These are phyloP conservation scores for Phytophthora fragariaefolia DNA, from an alignment of 352 stramenopile species.

Conservation along the genomic window DNA sequence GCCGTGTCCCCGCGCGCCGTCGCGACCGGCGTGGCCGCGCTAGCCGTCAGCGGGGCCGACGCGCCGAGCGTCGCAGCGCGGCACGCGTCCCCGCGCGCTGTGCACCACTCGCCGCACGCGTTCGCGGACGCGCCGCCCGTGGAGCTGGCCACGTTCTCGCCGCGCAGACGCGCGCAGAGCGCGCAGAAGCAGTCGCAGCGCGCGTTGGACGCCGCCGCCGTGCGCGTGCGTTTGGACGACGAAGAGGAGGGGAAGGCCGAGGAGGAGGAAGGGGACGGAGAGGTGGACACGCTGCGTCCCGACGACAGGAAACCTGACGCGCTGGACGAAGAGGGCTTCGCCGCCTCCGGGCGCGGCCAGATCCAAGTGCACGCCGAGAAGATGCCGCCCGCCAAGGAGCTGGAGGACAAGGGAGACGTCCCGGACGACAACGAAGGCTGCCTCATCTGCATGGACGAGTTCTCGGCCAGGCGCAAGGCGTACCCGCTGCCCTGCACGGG, in stretches of 20 bases:
- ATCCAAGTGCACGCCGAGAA: conserved; percentile 37
- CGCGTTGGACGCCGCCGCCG: conserved; percentile 4
- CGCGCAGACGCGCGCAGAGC: conserved; percentile 51
- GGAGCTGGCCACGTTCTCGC: conserved; percentile 63
- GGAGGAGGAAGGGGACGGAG: conserved; percentile 30
- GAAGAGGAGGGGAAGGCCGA: conserved; percentile 51
- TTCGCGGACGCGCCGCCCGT: conserved; percentile 49
- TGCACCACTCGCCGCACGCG: conserved; percentile 65
- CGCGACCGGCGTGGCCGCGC: conserved; percentile 9
- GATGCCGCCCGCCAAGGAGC: conserved; percentile 28
- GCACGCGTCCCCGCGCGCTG: conserved; percentile 56
- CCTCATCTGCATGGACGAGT: conserved; percentile 92
- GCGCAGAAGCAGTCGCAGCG: conserved; percentile 17
- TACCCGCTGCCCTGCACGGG: conserved; percentile 87
- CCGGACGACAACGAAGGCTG: conserved; percentile 57
- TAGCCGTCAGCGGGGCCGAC: conserved; percentile 4
- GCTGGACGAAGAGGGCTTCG: conserved; percentile 16
- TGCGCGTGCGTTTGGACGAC: conserved; percentile 38
- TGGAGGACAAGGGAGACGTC: conserved; percentile 36
- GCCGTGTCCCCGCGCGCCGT: conserved; percentile 22
- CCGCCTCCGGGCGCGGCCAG: conserved; percentile 4
- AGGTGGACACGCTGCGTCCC: conserved; percentile 31
- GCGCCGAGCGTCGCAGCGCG: conserved; percentile 2
- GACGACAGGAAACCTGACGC: conserved; percentile 22
- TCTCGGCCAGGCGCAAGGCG: conserved; percentile 81